Base-by-base conservation (phyloP, 2,329 filamentous ascomycete genomes). In the Diaporthe sp. region DNA sequence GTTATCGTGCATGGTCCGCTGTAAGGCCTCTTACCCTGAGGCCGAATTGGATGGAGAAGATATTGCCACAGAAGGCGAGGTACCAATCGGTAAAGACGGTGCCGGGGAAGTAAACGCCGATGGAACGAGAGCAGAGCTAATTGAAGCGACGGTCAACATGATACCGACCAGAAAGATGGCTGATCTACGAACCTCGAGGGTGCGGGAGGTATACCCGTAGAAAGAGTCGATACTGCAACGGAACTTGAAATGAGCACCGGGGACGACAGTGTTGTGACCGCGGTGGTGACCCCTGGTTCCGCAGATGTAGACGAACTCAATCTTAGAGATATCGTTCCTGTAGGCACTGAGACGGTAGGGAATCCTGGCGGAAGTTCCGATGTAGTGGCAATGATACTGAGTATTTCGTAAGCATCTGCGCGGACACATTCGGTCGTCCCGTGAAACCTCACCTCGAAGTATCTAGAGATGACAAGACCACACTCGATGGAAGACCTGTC, bases 111-210 rank as follows among this genome's bases (percentile, higher is more conserved):
- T n/a, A n/a, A n/a, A n/a, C n/a, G n/a, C n/a, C n/a, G n/a, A n/a
- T n/a, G n/a, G n/a, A n/a, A n/a, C n/a, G n/a, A n/a, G n/a, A n/a
- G n/a, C n/a, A n/a, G n/a, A n/a, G n/a, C n/a, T n/a, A n/a, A n/a
- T n/a, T n/a, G n/a, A n/a, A n/a, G n/a, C n/a, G n/a, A n/a, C n/a
- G n/a, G 37, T 37, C 27, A 73, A 70, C 10, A 50, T 27, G 22
- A 44, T 32, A 6, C 32, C 22, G 3, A 32, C 47, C 8, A 27
- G 39, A 4, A 35, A 37, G 39, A 32, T 27, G 44, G 37, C 22
- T 44, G 32, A 22, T 47, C n/a, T 30, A 50, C 68, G n/a, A 32
- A 73, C 71, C 71, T 74, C n/a, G 53, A 69, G 47, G 55, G 53
- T 37, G n/a, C 61, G 4, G 73, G 19, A 39, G 55, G 44, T 13